Base-by-base conservation (phyloP, 2,329 filamentous ascomycete genomes). In the Cercospora brassicicola region DNA sequence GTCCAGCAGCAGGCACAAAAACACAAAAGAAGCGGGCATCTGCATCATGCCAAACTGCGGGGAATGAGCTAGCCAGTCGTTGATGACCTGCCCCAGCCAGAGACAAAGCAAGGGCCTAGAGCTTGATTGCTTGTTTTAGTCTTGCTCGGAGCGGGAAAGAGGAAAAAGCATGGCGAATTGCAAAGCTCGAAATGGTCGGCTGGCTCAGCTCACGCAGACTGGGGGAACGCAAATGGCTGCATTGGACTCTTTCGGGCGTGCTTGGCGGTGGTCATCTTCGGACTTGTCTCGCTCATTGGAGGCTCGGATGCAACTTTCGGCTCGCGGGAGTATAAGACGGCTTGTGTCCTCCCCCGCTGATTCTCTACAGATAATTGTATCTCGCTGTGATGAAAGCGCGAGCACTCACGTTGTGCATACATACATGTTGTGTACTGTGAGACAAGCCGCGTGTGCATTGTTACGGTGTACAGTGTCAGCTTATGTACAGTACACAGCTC, bases 241-340 rank as follows among this genome's bases (percentile, higher is more conserved):
- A 28, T 53, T 53, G 48, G 18, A 53, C 48, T 4, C 48, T 53
- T 28, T 53, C 2, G 28, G 26, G n/a, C 15, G 55, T 10, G 55
- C 55, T 57, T 57, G 55, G 55, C 55, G 55, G 20, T 62, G 59
- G 59, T 62, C 59, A 62, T 48, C 39, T 62, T 62, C 59, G 59
- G 59, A 51, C 59, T 28, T 48, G n/a, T 48, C 59, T 62, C 59
- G 59, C 42, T 62, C 31, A 51, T 62, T 48, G 59, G 59, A 39
- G 36, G 36, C 20, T 30, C 59, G 59, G 59, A 62, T 48, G 28
- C 6, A 28, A 30, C 31, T 45, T 23, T 39, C 59, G 59, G 59
- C 36, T 48, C 28, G 39, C 31, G 55, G 55, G 55, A 33, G 48
- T 13, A 39, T 13, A 53, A 39, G 33, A 15, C 33, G 33, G 33